Evolutionary conservation across 2,329 filamentous ascomycete species (phyloP), one percentile per base, ranked within the genome.

Genomic region (Xylaria sp.): DNA sequence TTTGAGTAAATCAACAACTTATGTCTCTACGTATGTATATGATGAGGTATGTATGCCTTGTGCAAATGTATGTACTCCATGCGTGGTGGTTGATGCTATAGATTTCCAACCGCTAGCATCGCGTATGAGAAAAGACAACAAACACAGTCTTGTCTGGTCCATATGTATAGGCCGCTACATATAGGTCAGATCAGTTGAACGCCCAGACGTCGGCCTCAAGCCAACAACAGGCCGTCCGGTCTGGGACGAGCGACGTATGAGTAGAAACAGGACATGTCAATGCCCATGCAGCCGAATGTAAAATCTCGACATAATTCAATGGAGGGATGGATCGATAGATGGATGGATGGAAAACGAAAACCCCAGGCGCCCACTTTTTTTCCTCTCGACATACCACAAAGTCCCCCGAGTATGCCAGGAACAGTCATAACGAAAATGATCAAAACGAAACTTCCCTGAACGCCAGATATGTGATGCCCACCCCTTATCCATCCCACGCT

Each of bases 401-500:
- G 18, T 11, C 37, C 44, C 47, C 13, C 18, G 13, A 48, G 34
- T 56, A 49, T 48, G 51, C 46, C 39, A 53, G 2, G 48, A 8
- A 5, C 52, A 42, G 53, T 52, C 52, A 37, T 55, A 16, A n/a
- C 23, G 23, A 30, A 10, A 6, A 23, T 54, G 30, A 48, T 34
- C 39, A 18, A 44, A 18, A 11, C 16, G 53, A 11, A 54, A 18
- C 44, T 49, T 55, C 18, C 57, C 44, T 23, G 23, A 56, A 63
- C 62, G 61, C 61, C 61, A 49, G 48, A 18, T 63, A 49, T 60
- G 19, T 55, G 48, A 63, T 63, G 61, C 59, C 55, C 30, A 47
- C 55, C 42, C n/a, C 53, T 39, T n/a, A 23, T 47, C 57, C 52
- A 23, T 57, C 52, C 60, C 58, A 55, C 57, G 62, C 60, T 62